These are phyloP conservation scores for Yamadazyma insecticola DNA, from an alignment of 805 yeast genomes.

Conservation along the genomic window DNA sequence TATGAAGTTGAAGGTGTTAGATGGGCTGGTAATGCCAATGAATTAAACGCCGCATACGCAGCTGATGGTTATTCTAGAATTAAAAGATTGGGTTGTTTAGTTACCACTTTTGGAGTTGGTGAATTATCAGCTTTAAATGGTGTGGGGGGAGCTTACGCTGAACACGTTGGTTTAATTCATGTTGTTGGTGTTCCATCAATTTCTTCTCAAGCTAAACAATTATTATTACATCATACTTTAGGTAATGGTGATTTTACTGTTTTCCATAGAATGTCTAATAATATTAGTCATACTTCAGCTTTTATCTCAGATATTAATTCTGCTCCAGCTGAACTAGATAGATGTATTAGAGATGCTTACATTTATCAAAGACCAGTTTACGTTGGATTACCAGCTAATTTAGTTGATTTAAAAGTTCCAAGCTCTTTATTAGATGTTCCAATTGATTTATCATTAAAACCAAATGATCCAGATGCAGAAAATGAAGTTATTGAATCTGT, in stretches of 20 bases:
- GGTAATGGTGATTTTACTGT: slow-evolving; percentile 41
- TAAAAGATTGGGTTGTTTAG: slow-evolving; percentile 32
- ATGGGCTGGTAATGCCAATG: slow-evolving; percentile 44
- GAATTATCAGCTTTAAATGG: slow-evolving; percentile 37
- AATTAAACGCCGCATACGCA: slow-evolving; percentile 40
- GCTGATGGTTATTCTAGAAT: slow-evolving; percentile 41
- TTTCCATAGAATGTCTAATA: slow-evolving; percentile 37
- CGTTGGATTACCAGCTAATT: slow-evolving; percentile 36
- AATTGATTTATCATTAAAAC: slow-evolving; percentile 27
- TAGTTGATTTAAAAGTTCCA: slow-evolving; percentile 35
- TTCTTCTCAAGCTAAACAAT: slow-evolving; percentile 36
- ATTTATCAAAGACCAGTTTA: slow-evolving; percentile 37
- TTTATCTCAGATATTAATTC: slow-evolving; percentile 29
- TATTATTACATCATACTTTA: slow-evolving; percentile 40
- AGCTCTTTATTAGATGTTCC: slow-evolving; percentile 30
- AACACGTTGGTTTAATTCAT: slow-evolving; percentile 37
- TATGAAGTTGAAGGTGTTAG: slow-evolving; percentile 35
- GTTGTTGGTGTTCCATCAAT: slow-evolving; percentile 38
- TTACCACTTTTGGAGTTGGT: slow-evolving; percentile 41
- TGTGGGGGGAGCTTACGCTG: slow-evolving; percentile 38
- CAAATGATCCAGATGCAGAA: slow-evolving; percentile 33
- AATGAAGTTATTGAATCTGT: slow-evolving; percentile 30
- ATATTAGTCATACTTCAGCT: slow-evolving; percentile 33
- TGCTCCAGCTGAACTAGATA: slow-evolving; percentile 36
- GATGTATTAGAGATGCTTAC: slow-evolving; percentile 36